A percentile compares a stretch with the other conserved stretches of the same genome.
phyloP scores from a whole-genome alignment of 225 moss, liverwort and hornwort genomes.

The Climacium dendroides region DNA sequence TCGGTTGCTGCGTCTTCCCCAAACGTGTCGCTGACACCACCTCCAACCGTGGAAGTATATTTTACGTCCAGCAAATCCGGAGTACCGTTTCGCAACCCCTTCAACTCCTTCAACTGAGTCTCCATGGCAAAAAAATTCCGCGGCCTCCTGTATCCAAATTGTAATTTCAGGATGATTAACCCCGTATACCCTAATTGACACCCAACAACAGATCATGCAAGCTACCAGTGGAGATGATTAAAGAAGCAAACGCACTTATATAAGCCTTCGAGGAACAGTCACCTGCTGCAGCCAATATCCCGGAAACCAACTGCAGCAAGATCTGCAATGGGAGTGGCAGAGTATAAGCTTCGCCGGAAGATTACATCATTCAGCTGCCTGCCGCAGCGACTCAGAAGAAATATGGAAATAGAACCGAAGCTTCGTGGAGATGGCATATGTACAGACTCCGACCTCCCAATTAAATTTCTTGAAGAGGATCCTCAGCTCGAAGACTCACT shows the following conservation, averaged over 20 bases:
- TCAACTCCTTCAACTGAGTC: conserved; percentile 20
- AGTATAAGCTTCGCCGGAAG: conserved; percentile 13
- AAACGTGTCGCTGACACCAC: conserved; percentile 62
- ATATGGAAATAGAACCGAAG: conserved; percentile 13
- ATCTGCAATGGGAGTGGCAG: conserved; percentile 13
- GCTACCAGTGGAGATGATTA: not conserved
- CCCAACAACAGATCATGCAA: not conserved
- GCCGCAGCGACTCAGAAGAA: conserved; percentile 21
- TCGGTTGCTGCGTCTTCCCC: conserved; percentile 68
- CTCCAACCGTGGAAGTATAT: conserved; percentile 15
- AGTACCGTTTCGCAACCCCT: not conserved
- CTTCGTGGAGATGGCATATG: conserved; percentile 33
- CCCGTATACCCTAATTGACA: not conserved
- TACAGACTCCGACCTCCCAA: not conserved
- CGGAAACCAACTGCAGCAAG: conserved; percentile 5
- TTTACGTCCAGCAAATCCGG: conserved; percentile 32
- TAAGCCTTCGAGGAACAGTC: not conserved
- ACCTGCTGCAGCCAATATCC: conserved; percentile 6
- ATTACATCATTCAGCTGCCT: conserved; percentile 18
- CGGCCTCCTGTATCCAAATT: conserved; percentile 9
- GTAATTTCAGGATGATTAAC: not conserved
- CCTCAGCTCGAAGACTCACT: not conserved
- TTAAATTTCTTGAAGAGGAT: not conserved
- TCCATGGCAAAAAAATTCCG: conserved; percentile 8
- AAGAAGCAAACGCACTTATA: not conserved